Evolutionary conservation across 495 filamentous ascomycete species (phyloP).

Genomic region (Margaritispora aquatica): DNA sequence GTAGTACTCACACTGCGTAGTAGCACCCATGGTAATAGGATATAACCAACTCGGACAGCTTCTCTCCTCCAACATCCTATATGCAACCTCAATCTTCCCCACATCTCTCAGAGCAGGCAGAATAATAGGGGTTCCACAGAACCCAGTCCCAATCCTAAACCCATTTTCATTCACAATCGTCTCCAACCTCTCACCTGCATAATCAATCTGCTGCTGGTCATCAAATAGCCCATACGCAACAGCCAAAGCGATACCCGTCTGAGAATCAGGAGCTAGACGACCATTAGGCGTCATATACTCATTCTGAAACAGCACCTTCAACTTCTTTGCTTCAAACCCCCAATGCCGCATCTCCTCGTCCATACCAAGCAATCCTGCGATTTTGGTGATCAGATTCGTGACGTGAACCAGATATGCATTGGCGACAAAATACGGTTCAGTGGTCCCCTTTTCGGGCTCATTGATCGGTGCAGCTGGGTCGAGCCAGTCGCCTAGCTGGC

Average conservation of each 20-base stretch:
- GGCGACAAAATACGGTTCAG: slow-evolving; percentile 36
- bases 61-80: slow-evolving; percentile 21
- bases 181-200: slow-evolving; percentile 26
- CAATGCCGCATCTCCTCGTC: slow-evolving; percentile 27
- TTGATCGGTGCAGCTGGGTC: slow-evolving; percentile 42
- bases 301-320: slow-evolving; percentile 32
- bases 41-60: slow-evolving; percentile 44
- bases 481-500: slow-evolving; percentile 47
- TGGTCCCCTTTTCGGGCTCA: slow-evolving; percentile 32
- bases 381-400: slow-evolving; percentile 25
- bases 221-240: slow-evolving; percentile 39
- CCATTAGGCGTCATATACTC: slow-evolving; percentile 37
- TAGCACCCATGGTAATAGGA: slow-evolving; percentile 43
- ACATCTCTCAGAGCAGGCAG: slow-evolving; percentile 34
- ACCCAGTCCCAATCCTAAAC: slow-evolving; percentile 47
- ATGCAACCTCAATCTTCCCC: slow-evolving; percentile 28
- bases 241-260: slow-evolving; percentile 39
- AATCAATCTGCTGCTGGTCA: slow-evolving; percentile 20
- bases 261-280: slow-evolving; percentile 37
- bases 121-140: slow-evolving; percentile 47
- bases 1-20: slow-evolving; percentile 15
- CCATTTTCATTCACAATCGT: slow-evolving; percentile 31
- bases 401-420: slow-evolving; percentile 48
- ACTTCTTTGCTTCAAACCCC: slow-evolving; percentile 16
- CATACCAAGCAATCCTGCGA: slow-evolving; percentile 28